Evolutionary conservation across 2,329 filamentous ascomycete genomes (phyloP).

Genomic region (Triangularia verruculosa): DNA sequence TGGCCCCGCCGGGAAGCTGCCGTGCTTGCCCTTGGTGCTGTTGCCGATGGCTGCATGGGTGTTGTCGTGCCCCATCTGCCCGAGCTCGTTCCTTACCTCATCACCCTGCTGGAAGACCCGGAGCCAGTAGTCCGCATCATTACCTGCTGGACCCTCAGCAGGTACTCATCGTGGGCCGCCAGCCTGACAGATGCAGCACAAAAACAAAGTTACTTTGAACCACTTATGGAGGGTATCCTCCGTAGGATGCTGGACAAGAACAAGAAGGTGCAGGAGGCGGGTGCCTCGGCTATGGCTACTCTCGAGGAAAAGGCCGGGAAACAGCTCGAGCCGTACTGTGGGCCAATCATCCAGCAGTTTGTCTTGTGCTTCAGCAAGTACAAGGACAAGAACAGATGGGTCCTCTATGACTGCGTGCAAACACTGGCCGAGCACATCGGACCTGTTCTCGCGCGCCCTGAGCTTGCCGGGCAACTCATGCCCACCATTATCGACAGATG

Average conservation of each 20-base stretch:
- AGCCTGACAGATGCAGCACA: conserved; percentile 64
- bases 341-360: conserved; percentile 87
- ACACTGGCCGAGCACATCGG: conserved; percentile 92
- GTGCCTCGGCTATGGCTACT: conserved; percentile 91
- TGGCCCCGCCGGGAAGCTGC: conserved; percentile 94
- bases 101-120: conserved; percentile 76
- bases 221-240: conserved; percentile 95
- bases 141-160: conserved; percentile 93
- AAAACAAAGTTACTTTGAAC: conserved; percentile 79
- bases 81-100: conserved; percentile 84
- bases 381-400: conserved; percentile 99
- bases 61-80: conserved; percentile 88
- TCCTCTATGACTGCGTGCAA: conserved; percentile 97
- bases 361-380: conserved; percentile 90
- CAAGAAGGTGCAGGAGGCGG: conserved; percentile 97
- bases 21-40: conserved; percentile 88
- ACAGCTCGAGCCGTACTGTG: conserved; percentile 77
- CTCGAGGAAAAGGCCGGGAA: conserved; percentile 89
- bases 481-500: conserved; percentile 86
- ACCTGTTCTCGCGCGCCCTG: conserved; percentile 71
- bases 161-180: conserved; percentile 91
- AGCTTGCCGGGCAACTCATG: conserved; percentile 86
- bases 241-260: conserved; percentile 94
- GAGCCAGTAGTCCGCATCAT: conserved; percentile 94
- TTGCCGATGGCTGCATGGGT: conserved; percentile 90